A percentile compares a stretch with the other conserved stretches of the same genome.
phyloP scores from a whole-genome alignment of 2,329 filamentous ascomycete genomes.

The Ophiosphaerella herpotricha region DNA sequence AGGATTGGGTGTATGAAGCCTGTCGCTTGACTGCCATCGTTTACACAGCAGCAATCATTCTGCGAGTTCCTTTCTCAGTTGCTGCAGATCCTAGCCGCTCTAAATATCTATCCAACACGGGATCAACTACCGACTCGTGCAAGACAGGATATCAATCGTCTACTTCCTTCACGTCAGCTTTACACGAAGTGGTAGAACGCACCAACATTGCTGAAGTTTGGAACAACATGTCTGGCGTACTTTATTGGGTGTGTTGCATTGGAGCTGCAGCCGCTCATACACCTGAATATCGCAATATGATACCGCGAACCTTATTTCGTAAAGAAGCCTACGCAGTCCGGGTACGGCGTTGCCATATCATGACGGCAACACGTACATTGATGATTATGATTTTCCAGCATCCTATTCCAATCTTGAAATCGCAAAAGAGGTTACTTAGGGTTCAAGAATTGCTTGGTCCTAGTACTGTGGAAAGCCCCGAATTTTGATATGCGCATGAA shows the following conservation, averaged over 20 bases:
- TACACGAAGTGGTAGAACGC: slow-evolving; percentile 25
- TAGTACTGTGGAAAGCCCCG: background rate
- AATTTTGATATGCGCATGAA: background rate
- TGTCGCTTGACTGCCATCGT: slow-evolving; percentile 42
- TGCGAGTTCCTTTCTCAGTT: slow-evolving; percentile 32
- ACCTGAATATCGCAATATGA: slow-evolving; percentile 11
- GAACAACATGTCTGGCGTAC: slow-evolving; percentile 39
- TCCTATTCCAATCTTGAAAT: slow-evolving; percentile 26
- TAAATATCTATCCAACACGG: too few species aligned
- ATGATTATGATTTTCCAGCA: slow-evolving; percentile 34
- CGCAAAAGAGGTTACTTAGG: slow-evolving; percentile 32
- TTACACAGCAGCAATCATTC: slow-evolving; percentile 35
- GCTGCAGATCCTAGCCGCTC: slow-evolving; percentile 19
- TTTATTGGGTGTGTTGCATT: slow-evolving; percentile 41
- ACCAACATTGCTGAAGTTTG: slow-evolving; percentile 34
- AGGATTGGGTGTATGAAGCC: slow-evolving; percentile 42
- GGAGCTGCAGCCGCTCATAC: slow-evolving; percentile 37
- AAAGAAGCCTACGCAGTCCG: slow-evolving; percentile 24
- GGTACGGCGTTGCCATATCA: slow-evolving; percentile 34
- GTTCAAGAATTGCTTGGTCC: slow-evolving; percentile 32
- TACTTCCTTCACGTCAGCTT: slow-evolving; percentile 20
- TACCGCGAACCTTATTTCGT: slow-evolving; percentile 4
- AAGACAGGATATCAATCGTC: background rate
- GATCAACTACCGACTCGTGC: too few species aligned
- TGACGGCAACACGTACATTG: slow-evolving; percentile 33